phyloP scores from a whole-genome alignment of 163 green algal genomes.

The Trebouxiophyceae sp. region DNA sequence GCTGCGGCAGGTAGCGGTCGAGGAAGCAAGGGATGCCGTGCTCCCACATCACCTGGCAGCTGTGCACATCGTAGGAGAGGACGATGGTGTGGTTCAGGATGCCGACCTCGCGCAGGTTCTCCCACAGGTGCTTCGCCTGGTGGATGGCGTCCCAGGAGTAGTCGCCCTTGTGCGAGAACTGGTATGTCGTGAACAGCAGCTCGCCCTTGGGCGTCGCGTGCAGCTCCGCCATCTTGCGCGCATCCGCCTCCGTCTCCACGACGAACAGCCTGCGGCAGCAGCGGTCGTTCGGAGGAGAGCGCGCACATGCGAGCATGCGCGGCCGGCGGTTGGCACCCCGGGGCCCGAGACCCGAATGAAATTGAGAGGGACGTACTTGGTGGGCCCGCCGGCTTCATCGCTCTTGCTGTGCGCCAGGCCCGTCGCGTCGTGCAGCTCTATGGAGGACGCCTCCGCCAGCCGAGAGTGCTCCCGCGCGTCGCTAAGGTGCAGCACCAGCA shows the following conservation, averaged over 20 bases:
- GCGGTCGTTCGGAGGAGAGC: too few relatives aligned
- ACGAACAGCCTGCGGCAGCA: not conserved
- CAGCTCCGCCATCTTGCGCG: not conserved
- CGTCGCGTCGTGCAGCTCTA: too few relatives aligned
- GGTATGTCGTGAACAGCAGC: not conserved
- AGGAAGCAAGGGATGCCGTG: not conserved
- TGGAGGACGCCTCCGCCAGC: too few relatives aligned
- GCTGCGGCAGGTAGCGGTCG: not conserved
- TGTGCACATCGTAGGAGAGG: not conserved
- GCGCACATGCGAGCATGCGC: not conserved
- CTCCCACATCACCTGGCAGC: not conserved
- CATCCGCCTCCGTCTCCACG: not conserved
- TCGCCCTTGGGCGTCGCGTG: not conserved
- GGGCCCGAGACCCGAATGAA: not conserved
- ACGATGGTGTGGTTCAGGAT: not conserved
- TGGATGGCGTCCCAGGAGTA: not conserved
- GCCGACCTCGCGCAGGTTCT: not conserved
- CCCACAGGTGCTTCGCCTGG: not conserved
- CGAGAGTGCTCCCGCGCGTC: too few relatives aligned
- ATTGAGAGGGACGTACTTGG: not conserved
- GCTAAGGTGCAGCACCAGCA: too few relatives aligned
- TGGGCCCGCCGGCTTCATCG: not conserved
- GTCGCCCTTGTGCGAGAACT: not conserved
- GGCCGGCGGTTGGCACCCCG: not conserved
- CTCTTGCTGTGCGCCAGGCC: too few relatives aligned